Conservation (phyloP, 768 basidiomycete genomes). For the Boletus rufocinnamomeus region DNA sequence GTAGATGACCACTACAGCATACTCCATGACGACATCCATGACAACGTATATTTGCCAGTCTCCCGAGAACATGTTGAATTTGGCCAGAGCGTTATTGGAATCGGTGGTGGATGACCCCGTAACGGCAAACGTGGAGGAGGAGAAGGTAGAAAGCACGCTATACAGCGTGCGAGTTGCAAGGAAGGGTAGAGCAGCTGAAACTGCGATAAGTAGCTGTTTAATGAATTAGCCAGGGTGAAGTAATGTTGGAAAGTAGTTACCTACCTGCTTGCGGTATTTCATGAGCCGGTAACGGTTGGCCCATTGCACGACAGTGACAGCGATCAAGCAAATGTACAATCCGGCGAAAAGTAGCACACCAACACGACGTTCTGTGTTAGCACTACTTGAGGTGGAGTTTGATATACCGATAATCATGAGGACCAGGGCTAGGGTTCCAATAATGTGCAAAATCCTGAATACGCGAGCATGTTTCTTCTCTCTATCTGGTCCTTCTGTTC, state of each 20-base stretch:
- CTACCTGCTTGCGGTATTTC: conserved; percentile 31
- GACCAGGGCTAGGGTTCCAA: conserved; percentile 30
- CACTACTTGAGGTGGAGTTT: conserved; percentile 11
- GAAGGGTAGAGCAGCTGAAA: conserved; percentile 59
- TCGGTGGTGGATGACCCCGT: conserved; percentile 26
- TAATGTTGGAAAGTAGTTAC: conserved; percentile 29
- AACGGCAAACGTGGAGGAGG: conserved; percentile 42
- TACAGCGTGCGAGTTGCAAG: conserved; percentile 52
- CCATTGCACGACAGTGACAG: conserved; percentile 52
- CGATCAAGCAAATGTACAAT: conserved; percentile 47
- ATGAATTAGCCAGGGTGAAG: conserved; percentile 11
- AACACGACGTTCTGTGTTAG: conserved; percentile 33
- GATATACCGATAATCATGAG: conserved; percentile 39
- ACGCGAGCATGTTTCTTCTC: conserved; percentile 4
- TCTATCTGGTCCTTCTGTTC: conserved; percentile 33
- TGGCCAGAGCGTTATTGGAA: conserved; percentile 40
- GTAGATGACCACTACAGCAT: conserved; percentile 48
- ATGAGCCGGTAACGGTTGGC: conserved; percentile 42
- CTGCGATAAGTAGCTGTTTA: conserved; percentile 54
- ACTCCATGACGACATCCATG: conserved; percentile 65
- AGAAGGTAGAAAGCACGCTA: conserved; percentile 58
- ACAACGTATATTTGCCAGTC: conserved; percentile 59
- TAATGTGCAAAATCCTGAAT: conserved; percentile 34
- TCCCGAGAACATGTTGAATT: conserved; percentile 59
- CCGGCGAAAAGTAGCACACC: conserved; percentile 38